A percentile compares a stretch with the other conserved stretches of the same genome.
Conservation (phyloP, 2,329 filamentous ascomycete species). For the Neofusicoccum parvum region DNA sequence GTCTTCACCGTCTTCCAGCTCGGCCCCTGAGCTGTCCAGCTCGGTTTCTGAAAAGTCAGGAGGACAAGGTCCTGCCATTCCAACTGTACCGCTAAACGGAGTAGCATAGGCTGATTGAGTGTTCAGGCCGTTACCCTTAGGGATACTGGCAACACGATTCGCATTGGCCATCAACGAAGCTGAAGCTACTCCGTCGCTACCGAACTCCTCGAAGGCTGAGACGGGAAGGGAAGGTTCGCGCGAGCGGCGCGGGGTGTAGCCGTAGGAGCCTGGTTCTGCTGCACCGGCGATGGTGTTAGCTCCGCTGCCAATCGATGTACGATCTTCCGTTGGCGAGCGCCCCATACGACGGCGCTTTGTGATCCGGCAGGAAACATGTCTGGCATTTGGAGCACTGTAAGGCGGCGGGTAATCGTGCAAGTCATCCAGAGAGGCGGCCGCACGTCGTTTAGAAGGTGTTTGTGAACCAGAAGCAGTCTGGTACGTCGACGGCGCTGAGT, state of each 20-base stretch:
- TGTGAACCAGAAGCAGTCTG: conserved; percentile 22
- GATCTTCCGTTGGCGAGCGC: conserved; percentile 33
- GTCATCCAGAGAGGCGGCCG: conserved; percentile 15
- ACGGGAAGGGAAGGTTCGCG: conserved; percentile 47
- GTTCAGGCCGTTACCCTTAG: background rate
- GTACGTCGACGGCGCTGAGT: conserved; percentile 30
- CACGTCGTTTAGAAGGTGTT: conserved; percentile 27
- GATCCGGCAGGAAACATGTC: conserved; percentile 16
- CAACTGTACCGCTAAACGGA: background rate
- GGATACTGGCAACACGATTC: no score
- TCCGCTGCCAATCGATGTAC: conserved; percentile 34
- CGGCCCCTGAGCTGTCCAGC: background rate
- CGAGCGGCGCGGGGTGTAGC: conserved; percentile 47
- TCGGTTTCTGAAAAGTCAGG: background rate
- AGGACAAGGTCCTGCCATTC: no score
- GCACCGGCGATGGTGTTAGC: conserved; percentile 8
- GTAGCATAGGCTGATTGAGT: background rate
- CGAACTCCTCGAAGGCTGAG: background rate
- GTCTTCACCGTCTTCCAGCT: background rate
- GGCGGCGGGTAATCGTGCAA: background rate
- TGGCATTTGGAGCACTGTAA: background rate
- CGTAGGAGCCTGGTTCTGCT: conserved; percentile 33
- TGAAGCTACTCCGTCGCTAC: background rate
- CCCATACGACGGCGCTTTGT: conserved; percentile 53
- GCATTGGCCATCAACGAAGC: background rate